Percentiles rank a stretch among this genome's conserved stretches.
These are phyloP conservation scores for Galium porrigens DNA, from an alignment of 305 asterid species.

Conservation along the genomic window DNA sequence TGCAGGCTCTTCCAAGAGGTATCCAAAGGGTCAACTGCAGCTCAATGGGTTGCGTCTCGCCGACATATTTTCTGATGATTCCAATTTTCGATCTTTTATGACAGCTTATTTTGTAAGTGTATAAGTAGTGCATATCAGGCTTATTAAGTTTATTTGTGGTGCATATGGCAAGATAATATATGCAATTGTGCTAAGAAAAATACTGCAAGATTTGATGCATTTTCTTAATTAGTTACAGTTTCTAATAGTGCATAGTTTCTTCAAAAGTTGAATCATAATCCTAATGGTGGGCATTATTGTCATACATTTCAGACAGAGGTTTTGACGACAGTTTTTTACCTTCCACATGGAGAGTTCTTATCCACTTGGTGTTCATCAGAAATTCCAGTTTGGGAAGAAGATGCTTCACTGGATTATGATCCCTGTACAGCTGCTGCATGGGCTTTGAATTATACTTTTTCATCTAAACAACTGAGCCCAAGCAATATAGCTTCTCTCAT, in stretches of 20 bases:
- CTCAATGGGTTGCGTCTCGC: conserved; percentile 88
- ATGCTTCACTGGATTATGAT: conserved; percentile 58
- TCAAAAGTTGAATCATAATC: conserved; percentile 1
- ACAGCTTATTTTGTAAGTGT: conserved; percentile 68
- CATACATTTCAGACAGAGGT: conserved; percentile 59
- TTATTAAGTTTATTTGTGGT: conserved; percentile 33
- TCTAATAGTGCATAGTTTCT: conserved; percentile 10
- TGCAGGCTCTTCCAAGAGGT: conserved; percentile 34
- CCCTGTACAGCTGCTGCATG: conserved; percentile 36
- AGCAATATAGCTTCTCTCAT: conserved; percentile 20
- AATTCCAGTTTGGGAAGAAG: conserved; percentile 67
- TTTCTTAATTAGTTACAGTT: not conserved
- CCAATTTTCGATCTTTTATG: conserved; percentile 72
- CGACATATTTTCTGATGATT: conserved; percentile 89
- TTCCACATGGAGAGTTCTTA: conserved; percentile 65
- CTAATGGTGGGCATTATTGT: conserved; percentile 18
- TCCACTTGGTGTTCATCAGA: conserved; percentile 95
- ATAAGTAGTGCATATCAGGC: conserved; percentile 7
- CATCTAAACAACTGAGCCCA: conserved; percentile 15
- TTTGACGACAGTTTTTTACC: conserved; percentile 57
- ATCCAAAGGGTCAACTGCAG: conserved; percentile 79
- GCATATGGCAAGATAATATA: not conserved
- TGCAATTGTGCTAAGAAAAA: not conserved
- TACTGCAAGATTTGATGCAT: not conserved
- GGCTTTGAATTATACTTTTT: conserved; percentile 21